Base-by-base conservation (phyloP, 2,329 filamentous ascomycete genomes). In the Colletotrichum noveboracense region DNA sequence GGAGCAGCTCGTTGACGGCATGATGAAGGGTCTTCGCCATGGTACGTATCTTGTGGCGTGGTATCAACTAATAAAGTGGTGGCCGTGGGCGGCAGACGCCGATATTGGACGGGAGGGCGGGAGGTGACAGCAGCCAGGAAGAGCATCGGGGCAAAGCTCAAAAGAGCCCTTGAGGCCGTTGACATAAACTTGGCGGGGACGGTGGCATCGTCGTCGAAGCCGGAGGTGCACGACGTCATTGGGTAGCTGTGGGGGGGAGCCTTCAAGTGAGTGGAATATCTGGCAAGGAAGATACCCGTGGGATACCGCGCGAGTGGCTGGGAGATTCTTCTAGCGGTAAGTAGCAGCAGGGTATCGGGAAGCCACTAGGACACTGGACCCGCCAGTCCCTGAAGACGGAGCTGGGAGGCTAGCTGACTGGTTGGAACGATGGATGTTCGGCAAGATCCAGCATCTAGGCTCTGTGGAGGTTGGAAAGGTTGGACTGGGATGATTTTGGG, bases 361-460 rank as follows among this genome's bases (percentile, higher is more conserved):
- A 68, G 64, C 32, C 70, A 73, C 58, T 21, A 34, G 21, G 43
- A 52, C 43, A 52, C 43, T 52, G 26, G 58, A 75, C 64, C 70
- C 64, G 43, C 58, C 38, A 60, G 73, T 75, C 70, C 64, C 74
- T 74, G 74, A 73, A 74, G 43, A 74, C 65, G 60, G 67, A 48
- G 34, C 30, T 65, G 60, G 60, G 24, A 67, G 55, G 30, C 30
- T 48, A 43, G 60, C 68, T 65, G 56, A 55, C 36, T 64, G 68
- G 73, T 52, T 72, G 64, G 70, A 65, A 32, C 56, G 69, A 73
- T 75, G 64, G 64, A 65, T 68, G 43, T 75, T 73, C 73, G 70
- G 73, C 58, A 75, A 73, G 70, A 75, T 75, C 74, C 74, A 75
- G 70, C 56, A 75, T 75, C 64, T 73, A 70, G 65, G 70, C 74